Conservation (phyloP, 2,329 filamentous ascomycete species). For the Talaromyces marneffei region DNA sequence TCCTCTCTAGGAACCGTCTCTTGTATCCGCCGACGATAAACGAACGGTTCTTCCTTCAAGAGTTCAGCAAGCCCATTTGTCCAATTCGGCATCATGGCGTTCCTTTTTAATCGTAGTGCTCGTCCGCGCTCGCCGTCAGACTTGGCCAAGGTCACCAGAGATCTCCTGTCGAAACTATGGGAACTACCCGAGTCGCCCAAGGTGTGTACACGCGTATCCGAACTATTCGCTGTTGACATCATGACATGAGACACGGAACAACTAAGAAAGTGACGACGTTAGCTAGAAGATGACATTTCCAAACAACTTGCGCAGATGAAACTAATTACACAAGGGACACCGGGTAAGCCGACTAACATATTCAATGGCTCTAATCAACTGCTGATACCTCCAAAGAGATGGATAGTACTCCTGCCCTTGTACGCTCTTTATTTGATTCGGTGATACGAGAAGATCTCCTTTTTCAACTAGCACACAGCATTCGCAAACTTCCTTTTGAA, state of each 20-base stretch:
- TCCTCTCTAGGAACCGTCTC: conserved; percentile 2
- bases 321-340: conserved; percentile 83
- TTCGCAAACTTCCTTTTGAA: conserved; percentile 87
- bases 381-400: conserved; percentile 55
- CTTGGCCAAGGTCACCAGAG: conserved; percentile 58
- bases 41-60: conserved; percentile 9
- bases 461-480: conserved; percentile 71
- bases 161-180: conserved; percentile 57
- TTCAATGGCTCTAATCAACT: conserved; percentile 12
- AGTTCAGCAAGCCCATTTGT: not conserved
- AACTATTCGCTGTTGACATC: conserved; percentile 14
- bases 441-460: conserved; percentile 88
- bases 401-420: conserved; percentile 80
- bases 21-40: not conserved
- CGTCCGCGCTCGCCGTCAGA: conserved; percentile 58
- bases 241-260: not conserved
- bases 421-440: conserved; percentile 75
- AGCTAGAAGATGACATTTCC: conserved; percentile 81
- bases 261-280: conserved; percentile 11
- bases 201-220: conserved; percentile 33
- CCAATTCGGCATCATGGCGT: conserved; percentile 52
- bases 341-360: conserved; percentile 51
- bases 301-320: conserved; percentile 89
- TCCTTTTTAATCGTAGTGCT: conserved; percentile 57
- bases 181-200: conserved; percentile 52